These are phyloP conservation scores for Cercospora sojina DNA, from an alignment of 2,329 filamentous ascomycete genomes.

Conservation along the genomic window DNA sequence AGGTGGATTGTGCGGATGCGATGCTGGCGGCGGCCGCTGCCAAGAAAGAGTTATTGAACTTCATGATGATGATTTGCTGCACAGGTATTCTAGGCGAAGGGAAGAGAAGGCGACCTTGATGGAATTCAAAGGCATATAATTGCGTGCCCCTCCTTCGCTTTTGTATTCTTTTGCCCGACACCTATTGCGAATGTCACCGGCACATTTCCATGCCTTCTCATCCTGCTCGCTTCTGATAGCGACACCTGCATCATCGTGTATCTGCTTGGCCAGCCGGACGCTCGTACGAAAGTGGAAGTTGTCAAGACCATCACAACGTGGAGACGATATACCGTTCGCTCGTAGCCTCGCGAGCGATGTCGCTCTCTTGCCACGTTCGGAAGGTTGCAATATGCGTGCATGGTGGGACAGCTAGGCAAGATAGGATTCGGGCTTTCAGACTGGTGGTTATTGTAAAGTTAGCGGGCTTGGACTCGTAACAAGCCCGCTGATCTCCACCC, in stretches of 20 bases:
- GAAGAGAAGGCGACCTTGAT: constrained; percentile 6
- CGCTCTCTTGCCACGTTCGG: constrained; percentile 10
- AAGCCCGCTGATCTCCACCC: constrained; percentile 9
- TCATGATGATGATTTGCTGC: background rate
- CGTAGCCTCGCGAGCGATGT: constrained; percentile 4
- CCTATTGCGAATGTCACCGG: background rate
- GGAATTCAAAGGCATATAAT: background rate
- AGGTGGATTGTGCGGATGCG: constrained; percentile 1
- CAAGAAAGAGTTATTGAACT: constrained; percentile 6
- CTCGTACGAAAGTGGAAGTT: constrained; percentile 3
- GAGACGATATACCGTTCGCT: background rate
- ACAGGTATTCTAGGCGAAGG: background rate
- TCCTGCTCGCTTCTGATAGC: background rate
- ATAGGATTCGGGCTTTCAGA: background rate
- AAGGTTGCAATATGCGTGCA: constrained; percentile 10
- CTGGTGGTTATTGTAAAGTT: constrained; percentile 3
- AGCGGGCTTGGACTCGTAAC: constrained; percentile 6
- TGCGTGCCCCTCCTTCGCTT: background rate
- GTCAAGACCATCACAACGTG: background rate
- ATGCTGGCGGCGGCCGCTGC: constrained; percentile 5
- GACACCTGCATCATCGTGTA: constrained; percentile 1
- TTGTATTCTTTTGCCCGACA: constrained; percentile 2
- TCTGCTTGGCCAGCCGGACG: constrained; percentile 8
- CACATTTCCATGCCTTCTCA: background rate
- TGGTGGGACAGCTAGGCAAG: constrained; percentile 3